A percentile compares a stretch with the other conserved stretches of the same genome.
phyloP scores from a whole-genome alignment of 306 rosid genomes.

The Comarum palustre region DNA sequence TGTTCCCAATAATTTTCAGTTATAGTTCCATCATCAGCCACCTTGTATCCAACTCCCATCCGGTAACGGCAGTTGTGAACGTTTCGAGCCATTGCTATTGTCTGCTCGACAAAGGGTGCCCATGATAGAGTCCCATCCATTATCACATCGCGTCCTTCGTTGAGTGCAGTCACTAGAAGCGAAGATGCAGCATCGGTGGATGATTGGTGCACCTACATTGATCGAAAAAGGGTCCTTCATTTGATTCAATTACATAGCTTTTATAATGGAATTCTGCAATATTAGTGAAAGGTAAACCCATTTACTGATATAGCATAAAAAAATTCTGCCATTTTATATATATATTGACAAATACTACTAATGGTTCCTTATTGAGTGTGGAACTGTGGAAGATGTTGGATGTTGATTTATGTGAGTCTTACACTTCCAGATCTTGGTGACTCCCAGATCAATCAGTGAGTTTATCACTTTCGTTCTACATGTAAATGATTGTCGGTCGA shows the following conservation, averaged over 20 bases:
- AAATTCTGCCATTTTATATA: neutral
- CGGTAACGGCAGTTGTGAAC: slow-evolving; percentile 69
- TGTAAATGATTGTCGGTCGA: neutral
- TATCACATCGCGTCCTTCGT: slow-evolving; percentile 85
- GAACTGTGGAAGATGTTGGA: neutral
- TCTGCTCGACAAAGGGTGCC: slow-evolving; percentile 82
- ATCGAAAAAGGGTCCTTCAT: neutral
- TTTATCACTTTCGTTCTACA: neutral
- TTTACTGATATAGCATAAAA: neutral
- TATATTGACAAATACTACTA: neutral
- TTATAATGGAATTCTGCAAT: neutral
- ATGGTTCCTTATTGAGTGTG: neutral
- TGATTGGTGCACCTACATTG: slow-evolving; percentile 68
- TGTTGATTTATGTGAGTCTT: neutral
- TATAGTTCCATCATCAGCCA: slow-evolving; percentile 52
- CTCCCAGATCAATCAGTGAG: neutral
- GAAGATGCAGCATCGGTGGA: slow-evolving; percentile 91
- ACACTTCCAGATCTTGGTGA: neutral
- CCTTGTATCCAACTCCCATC: slow-evolving; percentile 90
- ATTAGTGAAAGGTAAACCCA: neutral
- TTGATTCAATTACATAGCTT: neutral
- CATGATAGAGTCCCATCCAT: slow-evolving; percentile 92
- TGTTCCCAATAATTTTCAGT: slow-evolving; percentile 83
- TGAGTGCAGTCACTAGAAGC: slow-evolving; percentile 75
- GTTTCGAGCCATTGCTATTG: slow-evolving; percentile 71